Evolutionary conservation across 2,329 filamentous ascomycete genomes (phyloP), one percentile per base, ranked within the genome.

Genomic region (Scleromitrula shiraiana): DNA sequence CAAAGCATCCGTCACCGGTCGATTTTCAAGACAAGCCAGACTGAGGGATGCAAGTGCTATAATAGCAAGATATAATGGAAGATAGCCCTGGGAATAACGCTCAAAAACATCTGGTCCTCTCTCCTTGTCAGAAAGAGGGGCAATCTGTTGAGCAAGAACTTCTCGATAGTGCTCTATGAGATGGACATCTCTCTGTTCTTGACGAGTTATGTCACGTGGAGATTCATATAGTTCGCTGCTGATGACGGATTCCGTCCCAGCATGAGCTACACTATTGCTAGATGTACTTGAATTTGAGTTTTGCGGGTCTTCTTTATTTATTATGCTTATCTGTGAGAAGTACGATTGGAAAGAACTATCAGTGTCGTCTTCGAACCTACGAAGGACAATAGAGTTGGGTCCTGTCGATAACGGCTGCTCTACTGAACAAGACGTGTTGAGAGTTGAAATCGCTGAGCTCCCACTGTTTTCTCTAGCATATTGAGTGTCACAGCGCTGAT

Each of bases 141-240:
- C 53, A 29, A 63, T 50, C 15, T 54, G 54, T 12, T 50, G 50
- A 7, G 62, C 59, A 33, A 64, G 57, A 26, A 46, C 46, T n/a
- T 48, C 54, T 12, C 58, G 57, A 43, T 63, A 63, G 46, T 62
- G 57, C 26, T 56, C 43, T 8, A 62, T 19, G 5, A 57, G 41
- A 9, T 48, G 33, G 10, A 41, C 38, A 48, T 56, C 42, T 23
- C 26, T 20, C 0, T 8, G 8, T 22, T 38, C 14, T 20, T 38
- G 4, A 5, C n/a, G 20, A 6, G 5, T 8, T 8, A 9, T 23
- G n/a, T 10, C 35, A 8, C 14, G 7, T 12, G 10, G 35, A 4
- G 6, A 14, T 7, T 12, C 20, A 22, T 9, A 14, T 14, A 12
- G 23, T 4, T 20, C 14, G 35, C 19, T 14, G 35, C n/a, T 12